Evolutionary conservation across 352 stramenopile species (phyloP).

Genomic region (Globisporangium iwayamae): DNA sequence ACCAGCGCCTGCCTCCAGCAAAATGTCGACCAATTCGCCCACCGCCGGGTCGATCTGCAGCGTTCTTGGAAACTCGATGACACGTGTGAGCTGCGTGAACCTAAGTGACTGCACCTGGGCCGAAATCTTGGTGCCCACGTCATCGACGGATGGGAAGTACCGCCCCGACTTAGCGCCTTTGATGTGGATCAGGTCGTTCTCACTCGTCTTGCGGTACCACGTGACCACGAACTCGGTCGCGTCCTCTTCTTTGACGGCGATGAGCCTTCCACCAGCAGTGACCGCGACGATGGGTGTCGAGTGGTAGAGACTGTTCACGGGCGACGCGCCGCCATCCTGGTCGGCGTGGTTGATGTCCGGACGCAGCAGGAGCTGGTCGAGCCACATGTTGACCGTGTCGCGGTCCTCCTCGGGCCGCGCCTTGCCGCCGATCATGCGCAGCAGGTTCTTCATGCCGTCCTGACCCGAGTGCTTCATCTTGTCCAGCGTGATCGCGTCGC

Average conservation of each 20-base stretch:
- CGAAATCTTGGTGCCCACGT: conserved; percentile 54
- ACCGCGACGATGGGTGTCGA: conserved; percentile 57
- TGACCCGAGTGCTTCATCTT: conserved; percentile 58
- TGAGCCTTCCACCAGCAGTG: conserved; percentile 39
- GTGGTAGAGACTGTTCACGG: conserved; percentile 27
- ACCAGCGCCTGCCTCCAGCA: conserved; percentile 61
- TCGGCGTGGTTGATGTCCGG: conserved; percentile 28
- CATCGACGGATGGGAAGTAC: conserved; percentile 72
- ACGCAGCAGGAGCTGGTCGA: conserved; percentile 50
- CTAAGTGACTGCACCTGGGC: conserved; percentile 62
- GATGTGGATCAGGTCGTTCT: conserved; percentile 62
- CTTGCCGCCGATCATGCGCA: conserved; percentile 69
- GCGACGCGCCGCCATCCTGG: neutral
- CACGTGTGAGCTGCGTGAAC: conserved; percentile 50
- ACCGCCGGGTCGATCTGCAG: conserved; percentile 62
- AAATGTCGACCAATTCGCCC: conserved; percentile 62
- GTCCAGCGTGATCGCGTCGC: conserved; percentile 44
- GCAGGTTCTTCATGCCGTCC: conserved; percentile 71
- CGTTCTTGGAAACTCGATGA: conserved; percentile 46
- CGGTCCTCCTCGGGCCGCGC: conserved; percentile 54
- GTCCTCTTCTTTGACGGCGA: conserved; percentile 65
- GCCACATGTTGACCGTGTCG: conserved; percentile 54
- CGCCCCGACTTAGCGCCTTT: conserved; percentile 47
- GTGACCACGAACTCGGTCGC: conserved; percentile 49
- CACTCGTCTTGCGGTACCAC: conserved; percentile 64